Evolutionary conservation across 163 green algal species (phyloP), one percentile per base, ranked within the genome.

Genomic region (Coccomyxa subellipsoidea): DNA sequence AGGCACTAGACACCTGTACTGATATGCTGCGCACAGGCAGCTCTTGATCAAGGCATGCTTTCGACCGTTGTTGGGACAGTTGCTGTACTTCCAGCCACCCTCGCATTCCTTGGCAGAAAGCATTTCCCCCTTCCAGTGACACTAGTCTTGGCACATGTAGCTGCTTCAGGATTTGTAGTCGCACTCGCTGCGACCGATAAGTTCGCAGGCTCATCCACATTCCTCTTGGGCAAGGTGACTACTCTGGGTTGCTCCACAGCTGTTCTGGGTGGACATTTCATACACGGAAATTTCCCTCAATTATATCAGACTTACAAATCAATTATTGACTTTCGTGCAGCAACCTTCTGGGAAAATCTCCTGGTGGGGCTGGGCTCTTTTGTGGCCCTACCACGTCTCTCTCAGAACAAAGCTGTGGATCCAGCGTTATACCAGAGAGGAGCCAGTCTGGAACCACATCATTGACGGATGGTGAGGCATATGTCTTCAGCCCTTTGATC

Each of bases 321-420:
- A n/a, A n/a, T n/a, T n/a, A n/a, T n/a, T n/a, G n/a, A n/a, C n/a
- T n/a, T 18, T 40, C 27, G 38, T 15, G 38, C 69, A 89, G 85
- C 47, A 73, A 2, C 10, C 77, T 35, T 54, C 85, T 38, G 91
- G 90, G n/a, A 71, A 34, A n/a, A 92, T 94, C 38, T 37, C 47
- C 32, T 80, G 47, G 35, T 69, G 85, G 40, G 81, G 70, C 31
- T 73, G 82, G 34, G 39, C 76, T 0, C 36, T 88, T 7, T 86
- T 92, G 9, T 93, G 86, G 89, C 91, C 90, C 8, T 94, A 94
- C 79, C 91, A 94, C 47, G 37, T 88, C 0, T 84, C 81, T 1
- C 82, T 94, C 69, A 80, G 85, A 0, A 71, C 71, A 37, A 94
- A 94, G 84, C 83, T 94, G 27, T 84, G 38, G 27, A 54, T 93